phyloP scores from a whole-genome alignment of 192 early-diverging fungal species.

The Geranomyces michiganensis region DNA sequence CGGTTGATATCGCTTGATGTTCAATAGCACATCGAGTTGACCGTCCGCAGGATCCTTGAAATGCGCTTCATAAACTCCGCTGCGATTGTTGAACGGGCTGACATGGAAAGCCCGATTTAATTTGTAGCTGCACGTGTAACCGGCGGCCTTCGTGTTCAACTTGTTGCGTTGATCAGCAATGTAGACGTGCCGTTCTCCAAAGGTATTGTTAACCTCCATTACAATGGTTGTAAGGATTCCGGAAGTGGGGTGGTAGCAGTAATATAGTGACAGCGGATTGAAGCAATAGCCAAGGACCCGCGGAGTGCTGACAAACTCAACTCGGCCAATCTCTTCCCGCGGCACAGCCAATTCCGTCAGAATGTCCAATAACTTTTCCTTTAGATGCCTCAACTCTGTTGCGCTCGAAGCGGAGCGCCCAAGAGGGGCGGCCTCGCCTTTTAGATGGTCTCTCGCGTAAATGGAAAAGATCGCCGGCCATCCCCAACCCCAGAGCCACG shows the following conservation, averaged over 20 bases:
- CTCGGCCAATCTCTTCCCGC: conserved; percentile 32
- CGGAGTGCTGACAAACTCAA: conserved; percentile 56
- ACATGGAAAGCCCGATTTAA: conserved; percentile 49
- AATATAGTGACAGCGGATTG: conserved; percentile 60
- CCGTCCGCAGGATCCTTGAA: conserved; percentile 20
- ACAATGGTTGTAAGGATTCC: conserved; percentile 33
- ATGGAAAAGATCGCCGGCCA: conserved; percentile 36
- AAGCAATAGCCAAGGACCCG: conserved; percentile 53
- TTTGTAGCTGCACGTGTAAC: conserved; percentile 30
- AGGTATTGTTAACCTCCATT: conserved; percentile 66
- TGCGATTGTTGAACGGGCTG: conserved; percentile 55
- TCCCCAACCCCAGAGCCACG: conserved; percentile 26
- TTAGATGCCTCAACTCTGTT: not conserved
- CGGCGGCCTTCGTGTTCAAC: conserved; percentile 12
- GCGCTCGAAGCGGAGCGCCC: not conserved
- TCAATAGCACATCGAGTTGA: conserved; percentile 39
- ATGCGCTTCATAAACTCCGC: conserved; percentile 47
- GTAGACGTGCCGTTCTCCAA: conserved; percentile 61
- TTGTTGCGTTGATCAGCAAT: conserved; percentile 37
- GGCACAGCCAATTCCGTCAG: not conserved
- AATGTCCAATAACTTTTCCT: not conserved
- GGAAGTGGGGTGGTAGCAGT: conserved; percentile 39
- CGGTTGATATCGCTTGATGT: conserved; percentile 39
- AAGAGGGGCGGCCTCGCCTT: not conserved
- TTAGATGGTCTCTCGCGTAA: conserved; percentile 37